Conservation (phyloP, 495 filamentous ascomycete genomes). For the Haplographium delicatum region DNA sequence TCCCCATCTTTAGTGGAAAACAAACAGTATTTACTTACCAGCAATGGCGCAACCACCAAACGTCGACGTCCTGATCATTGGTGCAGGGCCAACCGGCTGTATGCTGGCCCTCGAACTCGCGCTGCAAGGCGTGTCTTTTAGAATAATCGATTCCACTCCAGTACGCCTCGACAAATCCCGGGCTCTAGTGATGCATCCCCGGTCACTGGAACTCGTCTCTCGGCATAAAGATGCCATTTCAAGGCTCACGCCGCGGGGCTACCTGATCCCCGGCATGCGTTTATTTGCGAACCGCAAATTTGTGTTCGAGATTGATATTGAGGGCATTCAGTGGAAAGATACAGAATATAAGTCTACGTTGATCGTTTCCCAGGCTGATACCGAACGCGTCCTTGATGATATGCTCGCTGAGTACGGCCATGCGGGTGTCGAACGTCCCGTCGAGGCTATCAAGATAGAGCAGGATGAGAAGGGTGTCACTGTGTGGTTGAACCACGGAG, state of each 20-base stretch:
- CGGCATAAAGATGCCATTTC: constrained; percentile 29
- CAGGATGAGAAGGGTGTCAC: constrained; percentile 34
- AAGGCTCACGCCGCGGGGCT: constrained; percentile 26
- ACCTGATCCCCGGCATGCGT: constrained; percentile 25
- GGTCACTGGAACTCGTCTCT: constrained; percentile 41
- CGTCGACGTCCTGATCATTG: constrained; percentile 41
- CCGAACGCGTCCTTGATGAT: constrained; percentile 35
- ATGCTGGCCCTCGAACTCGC: constrained; percentile 48
- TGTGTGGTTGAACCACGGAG: constrained; percentile 20
- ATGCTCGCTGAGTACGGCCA: constrained; percentile 28
- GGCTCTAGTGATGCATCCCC: constrained; percentile 39
- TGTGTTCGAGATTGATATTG: constrained; percentile 16
- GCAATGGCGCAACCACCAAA: not conserved
- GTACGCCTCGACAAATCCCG: constrained; percentile 35
- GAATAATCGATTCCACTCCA: constrained; percentile 32
- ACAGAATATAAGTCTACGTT: constrained; percentile 34
- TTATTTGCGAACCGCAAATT: constrained; percentile 30
- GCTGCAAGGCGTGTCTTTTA: constrained; percentile 32
- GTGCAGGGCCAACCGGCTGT: constrained; percentile 53
- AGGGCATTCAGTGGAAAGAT: constrained; percentile 28
- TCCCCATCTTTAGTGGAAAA: not conserved
- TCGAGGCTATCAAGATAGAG: constrained; percentile 30
- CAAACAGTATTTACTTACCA: no score
- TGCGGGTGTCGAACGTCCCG: constrained; percentile 32
- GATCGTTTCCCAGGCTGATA: constrained; percentile 37